These are phyloP conservation scores for Trifolium fragiferum DNA, from an alignment of 306 rosid genomes.

Conservation along the genomic window DNA sequence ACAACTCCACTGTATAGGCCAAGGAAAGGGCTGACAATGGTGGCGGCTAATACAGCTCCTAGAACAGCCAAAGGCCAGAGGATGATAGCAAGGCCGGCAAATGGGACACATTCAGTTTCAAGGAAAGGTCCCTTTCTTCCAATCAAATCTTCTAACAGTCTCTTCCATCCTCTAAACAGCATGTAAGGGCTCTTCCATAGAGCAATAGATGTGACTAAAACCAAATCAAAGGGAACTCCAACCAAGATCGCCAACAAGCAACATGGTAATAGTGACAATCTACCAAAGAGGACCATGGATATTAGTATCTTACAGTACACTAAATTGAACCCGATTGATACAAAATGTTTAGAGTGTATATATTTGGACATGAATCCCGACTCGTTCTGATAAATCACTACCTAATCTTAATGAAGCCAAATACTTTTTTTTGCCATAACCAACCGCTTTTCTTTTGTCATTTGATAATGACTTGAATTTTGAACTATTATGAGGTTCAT, in stretches of 20 bases:
- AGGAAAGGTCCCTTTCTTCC: constrained; percentile 89
- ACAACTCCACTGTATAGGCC: constrained; percentile 71
- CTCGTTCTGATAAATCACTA: background rate
- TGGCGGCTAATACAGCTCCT: constrained; percentile 60
- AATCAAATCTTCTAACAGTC: constrained; percentile 78
- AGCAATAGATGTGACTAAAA: constrained; percentile 62
- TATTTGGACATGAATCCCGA: background rate
- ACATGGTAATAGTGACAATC: constrained; percentile 65
- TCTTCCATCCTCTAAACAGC: constrained; percentile 85
- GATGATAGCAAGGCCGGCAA: constrained; percentile 80
- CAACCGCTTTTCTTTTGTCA: background rate
- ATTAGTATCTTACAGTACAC: background rate
- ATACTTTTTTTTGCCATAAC: background rate
- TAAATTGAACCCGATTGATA: background rate
- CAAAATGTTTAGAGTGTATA: too few species aligned
- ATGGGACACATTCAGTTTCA: constrained; percentile 83
- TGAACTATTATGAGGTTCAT: background rate
- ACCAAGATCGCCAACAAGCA: constrained; percentile 66
- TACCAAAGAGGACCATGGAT: constrained; percentile 34
- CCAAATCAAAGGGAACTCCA: constrained; percentile 61
- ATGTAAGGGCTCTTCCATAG: constrained; percentile 84
- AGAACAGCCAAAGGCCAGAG: constrained; percentile 86
- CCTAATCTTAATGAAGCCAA: background rate
- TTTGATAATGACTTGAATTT: background rate
- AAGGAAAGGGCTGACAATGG: constrained; percentile 60